Evolutionary conservation across 495 filamentous ascomycete genomes (phyloP).

Genomic region (Aspergillus haitiensis): DNA sequence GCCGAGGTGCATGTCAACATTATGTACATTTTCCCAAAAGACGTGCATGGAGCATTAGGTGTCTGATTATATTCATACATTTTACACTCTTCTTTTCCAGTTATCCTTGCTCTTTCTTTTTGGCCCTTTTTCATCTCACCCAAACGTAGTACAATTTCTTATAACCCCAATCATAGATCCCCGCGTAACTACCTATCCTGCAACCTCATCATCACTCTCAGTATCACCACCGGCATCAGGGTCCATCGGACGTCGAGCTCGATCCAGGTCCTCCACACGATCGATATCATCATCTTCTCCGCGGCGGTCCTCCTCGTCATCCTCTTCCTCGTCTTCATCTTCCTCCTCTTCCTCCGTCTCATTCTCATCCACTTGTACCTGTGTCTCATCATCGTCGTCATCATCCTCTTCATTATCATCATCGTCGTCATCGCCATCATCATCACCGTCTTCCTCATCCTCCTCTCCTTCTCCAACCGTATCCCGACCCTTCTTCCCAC

Average conservation of each 20-base stretch:
- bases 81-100: neutral
- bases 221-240: slow-evolving; percentile 44
- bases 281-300: slow-evolving; percentile 59
- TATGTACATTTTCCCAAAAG: slow-evolving; percentile 4
- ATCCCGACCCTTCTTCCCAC: slow-evolving; percentile 43
- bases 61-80: slow-evolving; percentile 16
- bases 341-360: slow-evolving; percentile 53
- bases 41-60: slow-evolving; percentile 8
- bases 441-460: slow-evolving; percentile 54
- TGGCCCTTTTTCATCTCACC: neutral
- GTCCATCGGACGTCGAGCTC: slow-evolving; percentile 33
- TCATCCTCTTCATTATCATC: slow-evolving; percentile 52
- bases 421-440: slow-evolving; percentile 49
- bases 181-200: slow-evolving; percentile 45
- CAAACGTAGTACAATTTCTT: neutral
- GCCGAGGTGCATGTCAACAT: neutral
- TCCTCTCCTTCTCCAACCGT: slow-evolving; percentile 44
- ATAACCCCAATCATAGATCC: slow-evolving; percentile 42
- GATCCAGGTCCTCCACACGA: slow-evolving; percentile 62
- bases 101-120: neutral
- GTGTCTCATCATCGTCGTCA: slow-evolving; percentile 50
- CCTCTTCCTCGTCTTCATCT: slow-evolving; percentile 43
- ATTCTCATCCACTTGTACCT: slow-evolving; percentile 56
- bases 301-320: slow-evolving; percentile 40
- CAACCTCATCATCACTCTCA: slow-evolving; percentile 46